Base-by-base conservation (phyloP, 345 rosid species). In the Cochlearia excelsa region DNA sequence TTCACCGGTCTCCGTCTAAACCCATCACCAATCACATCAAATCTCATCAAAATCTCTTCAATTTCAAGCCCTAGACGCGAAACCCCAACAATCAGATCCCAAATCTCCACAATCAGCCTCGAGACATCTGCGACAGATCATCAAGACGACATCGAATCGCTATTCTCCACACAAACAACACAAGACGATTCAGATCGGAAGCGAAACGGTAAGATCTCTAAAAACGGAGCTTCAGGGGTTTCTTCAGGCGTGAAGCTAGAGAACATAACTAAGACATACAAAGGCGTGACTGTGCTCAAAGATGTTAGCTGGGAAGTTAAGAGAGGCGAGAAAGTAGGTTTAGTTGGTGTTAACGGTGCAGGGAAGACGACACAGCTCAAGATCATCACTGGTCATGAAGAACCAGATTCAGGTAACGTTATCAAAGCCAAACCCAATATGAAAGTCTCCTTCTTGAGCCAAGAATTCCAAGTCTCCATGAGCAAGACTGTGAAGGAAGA, bases 341-440 rank as follows among this genome's bases (percentile, higher is more conserved):
- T 92, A 11, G 96, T 92, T 0, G 98, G 98, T 0, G 93, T 92
- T 1, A 92, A 92, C 34, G 98, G 98, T 3, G 98, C 98, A 0
- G 98, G 98, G 26, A 92, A 92, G 75, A 92, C 98, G 33, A 92
- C 96, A 31, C 98, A 92, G 78, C 65, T 88, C 77, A 84, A 83
- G 75, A 92, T 92, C 42, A 92, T 92, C 37, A 40, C 95, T 0
- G 98, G 98, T 3, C 84, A 73, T 51, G 98, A 92, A 46, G 90
- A 84, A 33, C 87, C 98, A 6, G 96, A 92, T 78, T 78, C 90
- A 9, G 98, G 98, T 7, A 84, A 83, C 41, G 95, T 92, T 8
- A 75, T 92, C 5, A 86, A 82, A 72, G 95, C 89, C 7, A 88
- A 81, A 74, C 54, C 71, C 11, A 73, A 84, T 56, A 78, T 92